Base-by-base conservation (phyloP, 345 rosid genomes). In the Hypericum perforatum region DNA sequence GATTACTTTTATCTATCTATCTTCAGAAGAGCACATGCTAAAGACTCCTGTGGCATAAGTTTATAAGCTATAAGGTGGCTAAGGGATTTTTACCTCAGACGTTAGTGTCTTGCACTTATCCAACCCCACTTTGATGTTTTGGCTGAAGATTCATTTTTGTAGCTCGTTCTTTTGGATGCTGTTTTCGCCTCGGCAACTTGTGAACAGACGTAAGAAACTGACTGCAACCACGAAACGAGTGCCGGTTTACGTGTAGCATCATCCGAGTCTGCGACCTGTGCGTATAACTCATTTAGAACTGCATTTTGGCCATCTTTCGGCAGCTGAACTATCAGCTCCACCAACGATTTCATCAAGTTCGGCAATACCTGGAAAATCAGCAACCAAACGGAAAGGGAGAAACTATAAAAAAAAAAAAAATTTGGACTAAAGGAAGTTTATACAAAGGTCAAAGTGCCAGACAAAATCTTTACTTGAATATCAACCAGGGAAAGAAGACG, bases 211-310 rank as follows among this genome's bases (percentile, higher is more conserved):
- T 83, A 92, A 53, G 82, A 76, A 39, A 88, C 64, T 29, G 95
- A 88, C 68, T 85, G 95, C 71, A 88, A 56, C 97, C 95, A 92
- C 16, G 97, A 88, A 54, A 92, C 97, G 57, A 88, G 72, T 47
- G 84, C 45, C 15, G 94, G 86, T 57, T 92, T 92, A 42, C 95
- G 94, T 32, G 84, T 80, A 44, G 88, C 96, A 75, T 92, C 96
- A 59, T 92, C 98, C 12, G 96, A 88, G 51, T 79, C 95, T 10
- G 95, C 90, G 43, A 88, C 91, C 65, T 75, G 82, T 49, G 80
- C 50, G 36, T 83, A 81, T 63, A 92, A 53, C 48, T 92, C 95
- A 69, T 83, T 78, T 48, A 92, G 95, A 62, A 92, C 82, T 68
- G 70, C 65, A 73, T 68, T 71, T 76, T 78, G 95, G 54, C 77